Evolutionary conservation across 106 monocot species (phyloP), one percentile per base, ranked within the genome.

Genomic region (Amphibolis antarctica): DNA sequence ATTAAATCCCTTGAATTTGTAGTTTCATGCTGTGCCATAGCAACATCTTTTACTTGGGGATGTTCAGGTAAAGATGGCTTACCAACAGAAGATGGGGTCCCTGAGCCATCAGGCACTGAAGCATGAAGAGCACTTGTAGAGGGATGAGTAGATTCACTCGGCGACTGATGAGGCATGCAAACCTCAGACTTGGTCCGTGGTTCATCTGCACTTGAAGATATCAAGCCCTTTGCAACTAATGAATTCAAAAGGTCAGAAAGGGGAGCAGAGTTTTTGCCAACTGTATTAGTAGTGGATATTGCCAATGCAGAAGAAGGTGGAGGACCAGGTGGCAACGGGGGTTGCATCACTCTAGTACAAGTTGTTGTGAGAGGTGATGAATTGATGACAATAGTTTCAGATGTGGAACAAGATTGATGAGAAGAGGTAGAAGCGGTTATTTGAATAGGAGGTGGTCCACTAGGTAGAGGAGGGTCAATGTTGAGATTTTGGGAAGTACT

Each of bases 201-300:
- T 48, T 77, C 74, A 22, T 55, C 52, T 27, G 74, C 57, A 44
- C 78, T 53, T 29, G 88, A 82, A 51, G 86, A 75, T 69, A 94
- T 94, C 65, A 94, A 43, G 67, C 93, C 93, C 65, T 89, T 94
- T 44, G 79, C 85, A 64, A 86, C 86, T 63, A 94, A 81, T 60
- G 88, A 84, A 44, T 67, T 84, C 55, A 96, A 74, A 60, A 96
- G 80, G 67, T 74, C 80, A 0, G 94, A 94, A 72, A 94, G 77
- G 61, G 89, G 89, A 59, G 74, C 74, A 28, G 62, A 28, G 36
- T 31, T 55, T 36, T 56, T 28, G 54, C 47, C 46, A 51, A 53
- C 19, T 28, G 64, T 42, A 46, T 65, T 74, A 28, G 31, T 30
- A 6, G n/a, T 28, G 28, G 74, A 60, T n/a, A 42, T 29, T 21